Base-by-base conservation (phyloP, 441 rosid species). In the Codiaeum variegatum region DNA sequence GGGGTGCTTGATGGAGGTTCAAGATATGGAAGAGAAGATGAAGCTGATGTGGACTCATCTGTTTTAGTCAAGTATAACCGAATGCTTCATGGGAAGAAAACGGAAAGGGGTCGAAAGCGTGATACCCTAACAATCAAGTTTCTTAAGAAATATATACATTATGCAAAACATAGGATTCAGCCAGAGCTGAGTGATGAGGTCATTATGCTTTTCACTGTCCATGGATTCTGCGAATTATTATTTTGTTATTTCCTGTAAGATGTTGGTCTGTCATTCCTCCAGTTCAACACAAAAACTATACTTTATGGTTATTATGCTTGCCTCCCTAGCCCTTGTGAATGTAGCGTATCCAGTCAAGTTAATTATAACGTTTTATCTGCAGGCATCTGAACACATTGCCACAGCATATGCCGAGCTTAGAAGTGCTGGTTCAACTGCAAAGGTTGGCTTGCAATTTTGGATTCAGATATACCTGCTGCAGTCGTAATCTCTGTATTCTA, bases 181-280 rank as follows among this genome's bases (percentile, higher is more conserved):
- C 98, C 99, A 44, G 93, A 95, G 54, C 89, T 95, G 74, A 91
- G 96, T 54, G 98, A 95, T 73, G 97, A 93, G 94, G 98, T 94
- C 69, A 42, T 61, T 67, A 49, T 59, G 51, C 46, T 54, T 80
- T 69, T 59, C 23, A 21, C 23, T 0, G 31, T 60, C 49, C 58
- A 49, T 34, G 29, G 38, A 18, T 75, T 26, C 16, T 49, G 11
- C 2, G 23, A 23, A 11, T 13, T n/a, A 32, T 31, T 46, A 28
- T 6, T 1, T 52, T 31, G 28, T 34, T 15, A 6, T 21, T 61
- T 56, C 23, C 36, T 1, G 60, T 36, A 2, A 67, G 18, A 56
- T 72, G 28, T 62, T 52, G 36, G 36, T 32, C 8, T 71, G 49
- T 28, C 69, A 19, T 52, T 66, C 44, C 55, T 28, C 4, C 52